Conservation (phyloP, 805 yeast genomes). For the Hanseniaspora pseudoguilliermondii region DNA sequence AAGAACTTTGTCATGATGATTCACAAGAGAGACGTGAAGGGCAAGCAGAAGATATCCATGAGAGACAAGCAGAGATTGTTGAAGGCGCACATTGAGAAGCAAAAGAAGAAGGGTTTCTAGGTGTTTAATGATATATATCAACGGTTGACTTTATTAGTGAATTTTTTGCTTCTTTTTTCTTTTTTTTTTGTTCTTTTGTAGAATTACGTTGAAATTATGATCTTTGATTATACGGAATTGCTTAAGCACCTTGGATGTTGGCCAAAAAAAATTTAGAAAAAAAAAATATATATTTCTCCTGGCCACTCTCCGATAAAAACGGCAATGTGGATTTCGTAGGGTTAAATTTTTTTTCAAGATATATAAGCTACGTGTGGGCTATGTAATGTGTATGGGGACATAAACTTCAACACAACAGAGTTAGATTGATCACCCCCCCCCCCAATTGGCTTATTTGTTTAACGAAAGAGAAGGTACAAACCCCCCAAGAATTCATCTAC, state of each 20-base stretch:
- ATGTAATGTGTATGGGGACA: too few species aligned
- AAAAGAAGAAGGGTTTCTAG: constrained; percentile 72
- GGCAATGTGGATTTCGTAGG: neutral
- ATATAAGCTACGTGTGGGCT: neutral
- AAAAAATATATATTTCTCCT: neutral
- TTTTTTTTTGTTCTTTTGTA: neutral
- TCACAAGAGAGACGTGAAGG: constrained; percentile 87
- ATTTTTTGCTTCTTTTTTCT: too few species aligned
- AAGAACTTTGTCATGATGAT: constrained; percentile 99
- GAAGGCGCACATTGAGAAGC: constrained; percentile 76
- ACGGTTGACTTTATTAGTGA: neutral
- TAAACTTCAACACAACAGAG: too few species aligned
- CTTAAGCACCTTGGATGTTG: neutral
- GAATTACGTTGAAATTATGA: too few species aligned
- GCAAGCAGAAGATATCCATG: constrained; percentile 79
- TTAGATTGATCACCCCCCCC: too few species aligned
- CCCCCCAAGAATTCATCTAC: too few species aligned
- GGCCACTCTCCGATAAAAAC: too few species aligned
- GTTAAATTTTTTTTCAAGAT: neutral
- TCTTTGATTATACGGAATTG: neutral
- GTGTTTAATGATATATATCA: neutral
- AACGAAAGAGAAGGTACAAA: neutral
- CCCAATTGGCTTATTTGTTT: neutral
- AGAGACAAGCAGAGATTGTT: constrained; percentile 81
- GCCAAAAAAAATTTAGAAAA: neutral